These are phyloP conservation scores for Trichosporon sp. DNA, from an alignment of 1,284 basidiomycete species.

Conservation along the genomic window DNA sequence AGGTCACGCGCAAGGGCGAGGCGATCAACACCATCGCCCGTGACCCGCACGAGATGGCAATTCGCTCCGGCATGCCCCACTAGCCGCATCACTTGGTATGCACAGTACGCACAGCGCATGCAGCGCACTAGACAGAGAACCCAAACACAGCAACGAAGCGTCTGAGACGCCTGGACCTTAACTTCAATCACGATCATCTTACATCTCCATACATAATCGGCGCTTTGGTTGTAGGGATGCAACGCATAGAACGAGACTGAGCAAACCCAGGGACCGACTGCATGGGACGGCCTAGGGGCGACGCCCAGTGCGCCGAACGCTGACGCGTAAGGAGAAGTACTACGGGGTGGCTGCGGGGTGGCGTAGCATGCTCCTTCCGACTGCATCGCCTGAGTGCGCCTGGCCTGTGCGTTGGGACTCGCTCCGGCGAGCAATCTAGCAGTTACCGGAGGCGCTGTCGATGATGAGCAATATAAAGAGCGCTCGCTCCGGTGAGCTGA, in stretches of 20 bases:
- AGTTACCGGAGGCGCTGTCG: not conserved
- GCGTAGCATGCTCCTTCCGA: not conserved
- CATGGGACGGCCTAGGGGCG: not conserved
- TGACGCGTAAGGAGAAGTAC: not conserved
- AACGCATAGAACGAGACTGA: not conserved
- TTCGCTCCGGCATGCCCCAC: conserved; percentile 1
- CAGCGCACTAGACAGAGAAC: not conserved
- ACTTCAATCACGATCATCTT: not conserved
- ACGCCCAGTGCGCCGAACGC: not conserved
- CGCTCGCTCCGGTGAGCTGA: not conserved
- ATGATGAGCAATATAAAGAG: not conserved
- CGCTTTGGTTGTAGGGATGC: not conserved
- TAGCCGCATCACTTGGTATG: not conserved
- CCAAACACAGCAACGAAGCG: not conserved
- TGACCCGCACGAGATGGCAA: not conserved
- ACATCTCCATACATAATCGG: not conserved
- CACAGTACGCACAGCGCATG: no score
- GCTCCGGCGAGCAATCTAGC: not conserved
- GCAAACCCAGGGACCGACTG: not conserved
- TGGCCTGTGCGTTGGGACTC: not conserved
- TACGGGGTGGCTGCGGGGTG: not conserved
- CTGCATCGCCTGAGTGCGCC: not conserved
- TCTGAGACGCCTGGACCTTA: conserved; percentile 1
- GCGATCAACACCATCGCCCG: not conserved
- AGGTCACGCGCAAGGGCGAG: not conserved